These are phyloP conservation scores for Penstemon barbatus DNA, from an alignment of 257 asterid species.

Conservation along the genomic window DNA sequence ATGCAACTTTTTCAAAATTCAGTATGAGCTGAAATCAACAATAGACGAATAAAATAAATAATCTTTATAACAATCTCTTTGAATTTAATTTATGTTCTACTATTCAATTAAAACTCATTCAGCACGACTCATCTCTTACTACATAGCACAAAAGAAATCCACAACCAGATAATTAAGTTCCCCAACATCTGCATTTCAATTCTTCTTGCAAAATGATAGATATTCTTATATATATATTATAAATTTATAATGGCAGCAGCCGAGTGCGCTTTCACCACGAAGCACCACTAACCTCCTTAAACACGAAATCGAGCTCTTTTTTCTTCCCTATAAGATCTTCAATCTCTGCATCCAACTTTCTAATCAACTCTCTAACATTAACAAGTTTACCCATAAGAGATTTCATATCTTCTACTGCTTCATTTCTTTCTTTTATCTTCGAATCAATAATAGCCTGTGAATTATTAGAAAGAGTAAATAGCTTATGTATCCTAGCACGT, in stretches of 20 bases:
- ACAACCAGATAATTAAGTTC: not conserved
- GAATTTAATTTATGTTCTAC: no score
- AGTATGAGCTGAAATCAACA: no score
- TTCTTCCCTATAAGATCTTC: constrained; percentile 33
- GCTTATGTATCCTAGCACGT: constrained; percentile 40
- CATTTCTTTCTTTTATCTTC: constrained; percentile 38
- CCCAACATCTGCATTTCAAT: not conserved
- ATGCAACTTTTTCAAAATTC: no score
- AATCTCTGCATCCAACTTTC: constrained; percentile 41
- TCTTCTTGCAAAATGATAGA: no score
- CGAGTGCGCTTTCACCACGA: constrained; percentile 48
- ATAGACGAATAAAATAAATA: no score
- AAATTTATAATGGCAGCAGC: not conserved
- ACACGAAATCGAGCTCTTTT: constrained; percentile 22
- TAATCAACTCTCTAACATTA: constrained; percentile 22
- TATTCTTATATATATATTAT: no score
- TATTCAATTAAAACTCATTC: no score
- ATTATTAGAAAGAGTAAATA: constrained; percentile 32
- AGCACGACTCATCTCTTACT: no score
- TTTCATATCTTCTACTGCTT: constrained; percentile 37
- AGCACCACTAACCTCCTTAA: constrained; percentile 42
- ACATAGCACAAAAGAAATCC: no score
- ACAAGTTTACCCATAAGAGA: constrained; percentile 29
- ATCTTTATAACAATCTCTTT: no score
- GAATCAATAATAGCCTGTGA: constrained; percentile 16